phyloP scores from a whole-genome alignment of 1,139 yeast genomes.

The Geotrichum aggregatum region DNA sequence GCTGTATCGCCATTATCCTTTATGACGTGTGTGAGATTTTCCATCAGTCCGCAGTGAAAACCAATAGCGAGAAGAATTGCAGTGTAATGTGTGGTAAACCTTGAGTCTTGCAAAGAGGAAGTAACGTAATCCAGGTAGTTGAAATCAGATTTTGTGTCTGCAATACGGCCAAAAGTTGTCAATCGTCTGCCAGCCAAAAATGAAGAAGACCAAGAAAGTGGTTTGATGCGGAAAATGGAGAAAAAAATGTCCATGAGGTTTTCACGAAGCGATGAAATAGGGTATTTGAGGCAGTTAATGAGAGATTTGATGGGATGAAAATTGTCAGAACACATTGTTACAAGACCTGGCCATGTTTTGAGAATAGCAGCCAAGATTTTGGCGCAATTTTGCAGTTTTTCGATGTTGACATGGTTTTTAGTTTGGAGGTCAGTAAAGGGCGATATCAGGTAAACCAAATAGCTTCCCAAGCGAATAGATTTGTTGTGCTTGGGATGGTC shows the following conservation, averaged over 20 bases:
- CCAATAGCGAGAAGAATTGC: slow-evolving; percentile 56
- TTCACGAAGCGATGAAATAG: slow-evolving; percentile 54
- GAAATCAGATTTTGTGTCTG: slow-evolving; percentile 10
- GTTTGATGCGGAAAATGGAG: slow-evolving; percentile 59
- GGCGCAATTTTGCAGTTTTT: slow-evolving; percentile 60
- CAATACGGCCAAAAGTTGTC: slow-evolving; percentile 33
- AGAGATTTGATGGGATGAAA: slow-evolving; percentile 58
- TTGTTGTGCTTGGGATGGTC: slow-evolving; percentile 57
- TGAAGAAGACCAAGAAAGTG: slow-evolving; percentile 55
- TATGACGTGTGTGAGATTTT: slow-evolving; percentile 48
- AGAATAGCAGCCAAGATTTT: slow-evolving; percentile 57
- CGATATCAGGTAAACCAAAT: slow-evolving; percentile 59
- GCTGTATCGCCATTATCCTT: slow-evolving; percentile 46
- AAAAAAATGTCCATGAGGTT: slow-evolving; percentile 66
- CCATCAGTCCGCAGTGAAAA: slow-evolving; percentile 54
- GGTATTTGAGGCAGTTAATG: slow-evolving; percentile 58
- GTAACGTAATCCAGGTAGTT: slow-evolving; percentile 15
- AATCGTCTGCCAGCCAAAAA: slow-evolving; percentile 39
- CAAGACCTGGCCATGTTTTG: slow-evolving; percentile 73
- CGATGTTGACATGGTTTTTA: slow-evolving; percentile 47
- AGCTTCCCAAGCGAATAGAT: slow-evolving; percentile 44
- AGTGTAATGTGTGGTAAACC: slow-evolving; percentile 51
- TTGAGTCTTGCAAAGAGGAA: slow-evolving; percentile 21
- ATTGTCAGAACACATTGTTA: slow-evolving; percentile 57
- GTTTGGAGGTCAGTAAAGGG: slow-evolving; percentile 58